phyloP scores from a whole-genome alignment of 768 basidiomycete species.

The Lactarius indigo region DNA sequence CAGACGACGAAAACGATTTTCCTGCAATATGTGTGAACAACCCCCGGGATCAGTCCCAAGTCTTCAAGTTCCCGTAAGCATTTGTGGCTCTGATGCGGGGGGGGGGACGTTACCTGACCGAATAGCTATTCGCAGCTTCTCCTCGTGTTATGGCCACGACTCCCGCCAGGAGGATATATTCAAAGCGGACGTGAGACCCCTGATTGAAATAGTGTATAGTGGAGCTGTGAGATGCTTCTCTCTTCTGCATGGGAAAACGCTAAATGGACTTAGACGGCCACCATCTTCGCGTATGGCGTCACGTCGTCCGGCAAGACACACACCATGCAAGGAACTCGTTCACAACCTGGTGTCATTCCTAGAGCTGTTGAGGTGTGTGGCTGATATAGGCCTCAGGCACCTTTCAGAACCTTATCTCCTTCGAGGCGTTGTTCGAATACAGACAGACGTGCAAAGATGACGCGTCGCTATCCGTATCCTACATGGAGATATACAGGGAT shows the following conservation, averaged over 20 bases:
- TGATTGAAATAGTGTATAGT: slow-evolving; percentile 72
- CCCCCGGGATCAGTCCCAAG: slow-evolving; percentile 60
- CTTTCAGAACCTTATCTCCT: neutral
- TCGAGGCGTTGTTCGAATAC: slow-evolving; percentile 18
- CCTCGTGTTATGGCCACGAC: slow-evolving; percentile 68
- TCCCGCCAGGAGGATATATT: slow-evolving; percentile 79
- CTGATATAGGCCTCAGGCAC: neutral
- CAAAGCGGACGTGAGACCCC: slow-evolving; percentile 65
- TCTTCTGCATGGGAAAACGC: neutral
- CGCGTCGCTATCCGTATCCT: slow-evolving; percentile 57
- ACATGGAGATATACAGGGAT: slow-evolving; percentile 91
- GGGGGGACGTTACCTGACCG: neutral
- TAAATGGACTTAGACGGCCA: slow-evolving; percentile 56
- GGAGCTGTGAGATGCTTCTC: slow-evolving; percentile 55
- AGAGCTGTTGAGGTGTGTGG: slow-evolving; percentile 63
- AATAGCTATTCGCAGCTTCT: slow-evolving; percentile 43
- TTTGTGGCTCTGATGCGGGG: slow-evolving; percentile 26
- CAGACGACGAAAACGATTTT: slow-evolving; percentile 34
- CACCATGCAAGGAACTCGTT: slow-evolving; percentile 81
- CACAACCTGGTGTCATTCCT: slow-evolving; percentile 82
- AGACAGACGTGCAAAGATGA: slow-evolving; percentile 32
- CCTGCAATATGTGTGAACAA: slow-evolving; percentile 64
- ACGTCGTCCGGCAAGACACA: slow-evolving; percentile 90
- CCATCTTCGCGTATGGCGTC: slow-evolving; percentile 88
- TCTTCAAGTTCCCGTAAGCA: slow-evolving; percentile 73